Evolutionary conservation across 116 monocot genomes (phyloP), one percentile per base, ranked within the genome.

Genomic region (Dioscorea cayenensis): DNA sequence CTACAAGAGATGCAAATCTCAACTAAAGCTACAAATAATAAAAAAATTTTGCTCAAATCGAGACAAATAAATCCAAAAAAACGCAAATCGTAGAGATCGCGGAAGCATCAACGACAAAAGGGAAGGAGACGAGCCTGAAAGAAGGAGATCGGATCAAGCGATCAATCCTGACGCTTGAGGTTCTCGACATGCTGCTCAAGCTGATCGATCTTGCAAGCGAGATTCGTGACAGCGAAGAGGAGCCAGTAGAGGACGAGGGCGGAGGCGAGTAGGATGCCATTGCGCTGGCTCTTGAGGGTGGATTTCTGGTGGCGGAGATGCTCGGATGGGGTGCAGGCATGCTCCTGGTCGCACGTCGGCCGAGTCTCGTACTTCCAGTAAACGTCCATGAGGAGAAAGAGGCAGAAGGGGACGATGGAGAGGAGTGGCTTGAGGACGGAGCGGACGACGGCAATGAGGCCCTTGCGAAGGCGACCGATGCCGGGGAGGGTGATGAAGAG

Each of bases 281-380:
- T 92, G 36, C 92, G 77, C 88, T 92, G 92, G 73, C 81, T 80
- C 84, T 92, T 92, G 78, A 92, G 88, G 71, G 86, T 69, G 60
- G 92, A 92, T 62, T 92, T 92, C 84, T 92, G 88, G 78, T 92
- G 88, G 51, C 92, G 81, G 68, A 88, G 77, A 75, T 92, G 78
- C 80, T 92, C 92, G 27, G 84, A 51, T 3, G 92, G 88, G 9
- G 86, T 82, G 88, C 92, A 92, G 65, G 78, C 75, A 76, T 84
- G 86, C 71, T 86, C 86, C 28, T 78, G 63, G 23, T 74, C 77
- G 84, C 92, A 92, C 63, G 71, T 79, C 32, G 82, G 82, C 7
- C 88, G 81, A 21, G 75, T 88, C 84, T 92, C 92, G 80, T 92
- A 92, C 86, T 92, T 92, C 92, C 92, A 92, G 80, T 92, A 92